Percentiles rank a stretch among this genome's conserved stretches.
Evolutionary conservation across 2,329 filamentous ascomycete genomes (phyloP).

Genomic region (Fusarium falciforme): DNA sequence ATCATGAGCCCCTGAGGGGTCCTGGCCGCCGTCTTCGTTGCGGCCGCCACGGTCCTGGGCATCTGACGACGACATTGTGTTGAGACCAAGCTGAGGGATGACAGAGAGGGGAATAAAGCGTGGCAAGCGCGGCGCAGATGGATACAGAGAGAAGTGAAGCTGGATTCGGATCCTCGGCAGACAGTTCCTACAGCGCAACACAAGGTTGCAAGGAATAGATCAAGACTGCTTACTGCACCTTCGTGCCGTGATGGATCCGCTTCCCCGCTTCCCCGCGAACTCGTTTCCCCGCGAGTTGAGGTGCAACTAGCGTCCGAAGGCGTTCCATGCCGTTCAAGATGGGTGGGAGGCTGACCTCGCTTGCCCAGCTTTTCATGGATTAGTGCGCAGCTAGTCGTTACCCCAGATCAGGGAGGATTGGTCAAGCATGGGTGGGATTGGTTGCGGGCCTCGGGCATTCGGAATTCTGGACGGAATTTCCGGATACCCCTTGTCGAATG

Average conservation of each 20-base stretch:
- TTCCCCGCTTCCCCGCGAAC: constrained; percentile 8
- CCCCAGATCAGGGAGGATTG: background rate
- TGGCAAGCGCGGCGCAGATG: background rate
- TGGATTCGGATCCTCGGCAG: background rate
- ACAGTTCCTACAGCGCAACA: background rate
- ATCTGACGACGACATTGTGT: background rate
- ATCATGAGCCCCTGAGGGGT: background rate
- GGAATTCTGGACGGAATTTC: constrained; percentile 15
- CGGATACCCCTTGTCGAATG: background rate
- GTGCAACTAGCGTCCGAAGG: background rate
- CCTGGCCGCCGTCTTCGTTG: background rate
- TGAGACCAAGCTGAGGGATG: background rate
- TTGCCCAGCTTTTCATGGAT: background rate
- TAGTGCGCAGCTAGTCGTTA: background rate
- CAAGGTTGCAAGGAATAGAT: background rate
- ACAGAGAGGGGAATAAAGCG: background rate
- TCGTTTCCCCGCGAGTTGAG: constrained; percentile 1
- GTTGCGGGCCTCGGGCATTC: background rate
- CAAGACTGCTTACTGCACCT: background rate
- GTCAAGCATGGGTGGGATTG: background rate
- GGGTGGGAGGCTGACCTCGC: background rate
- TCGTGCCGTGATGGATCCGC: background rate
- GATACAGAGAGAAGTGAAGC: background rate
- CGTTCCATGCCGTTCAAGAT: background rate
- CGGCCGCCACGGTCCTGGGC: background rate